These are phyloP conservation scores for Colletotrichum sp. DNA, from an alignment of 2,329 filamentous ascomycete genomes.

Conservation along the genomic window DNA sequence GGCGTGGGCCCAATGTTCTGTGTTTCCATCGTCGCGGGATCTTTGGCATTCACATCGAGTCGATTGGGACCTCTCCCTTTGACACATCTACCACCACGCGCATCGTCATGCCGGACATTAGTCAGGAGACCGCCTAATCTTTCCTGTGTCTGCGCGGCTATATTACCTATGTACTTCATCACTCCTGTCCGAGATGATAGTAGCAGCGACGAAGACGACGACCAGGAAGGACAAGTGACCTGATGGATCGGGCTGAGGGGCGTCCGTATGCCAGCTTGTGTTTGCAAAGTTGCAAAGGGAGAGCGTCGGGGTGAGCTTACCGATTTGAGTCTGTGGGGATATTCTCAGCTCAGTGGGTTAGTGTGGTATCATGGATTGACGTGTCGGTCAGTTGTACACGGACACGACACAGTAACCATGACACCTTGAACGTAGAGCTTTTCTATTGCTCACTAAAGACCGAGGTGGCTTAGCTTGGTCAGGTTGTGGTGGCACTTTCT, in stretches of 20 bases:
- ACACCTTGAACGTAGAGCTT: background rate
- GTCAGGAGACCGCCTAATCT: no score
- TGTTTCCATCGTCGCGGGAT: background rate
- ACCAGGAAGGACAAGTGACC: background rate
- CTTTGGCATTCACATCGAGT: background rate
- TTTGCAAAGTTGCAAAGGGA: background rate
- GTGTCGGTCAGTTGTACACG: background rate
- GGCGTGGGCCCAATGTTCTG: background rate
- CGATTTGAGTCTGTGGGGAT: background rate
- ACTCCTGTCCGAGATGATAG: no score
- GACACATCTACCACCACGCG: background rate
- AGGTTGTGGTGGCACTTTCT: background rate
- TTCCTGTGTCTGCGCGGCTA: no score
- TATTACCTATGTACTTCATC: no score
- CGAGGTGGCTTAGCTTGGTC: background rate
- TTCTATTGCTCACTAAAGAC: background rate
- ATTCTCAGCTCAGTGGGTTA: background rate
- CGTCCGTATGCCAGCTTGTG: background rate
- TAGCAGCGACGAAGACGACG: no score
- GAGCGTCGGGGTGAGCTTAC: background rate
- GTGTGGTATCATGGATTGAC: background rate
- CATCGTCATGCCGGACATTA: background rate
- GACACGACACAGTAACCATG: background rate
- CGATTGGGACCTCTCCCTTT: background rate
- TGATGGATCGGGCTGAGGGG: background rate